These are phyloP conservation scores for Sphagnum magellanicum DNA, from an alignment of 228 moss, liverwort and hornwort species.

Conservation along the genomic window DNA sequence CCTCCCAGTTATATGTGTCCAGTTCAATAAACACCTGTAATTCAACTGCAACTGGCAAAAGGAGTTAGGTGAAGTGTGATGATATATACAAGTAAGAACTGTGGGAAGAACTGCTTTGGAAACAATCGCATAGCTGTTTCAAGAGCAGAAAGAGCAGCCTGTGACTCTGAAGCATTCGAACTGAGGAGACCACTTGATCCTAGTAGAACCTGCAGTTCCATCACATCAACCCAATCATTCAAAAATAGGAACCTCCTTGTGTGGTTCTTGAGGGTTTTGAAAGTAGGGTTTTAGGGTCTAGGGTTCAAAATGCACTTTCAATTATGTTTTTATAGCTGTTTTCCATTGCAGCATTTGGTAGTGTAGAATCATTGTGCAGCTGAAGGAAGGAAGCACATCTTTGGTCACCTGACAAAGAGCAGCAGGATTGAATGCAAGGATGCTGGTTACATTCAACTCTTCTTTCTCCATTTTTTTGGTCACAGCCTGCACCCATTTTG, in stretches of 20 bases:
- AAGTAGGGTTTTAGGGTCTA: too few relatives aligned
- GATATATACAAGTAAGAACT: slow-evolving; percentile 57
- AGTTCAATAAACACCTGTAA: too few relatives aligned
- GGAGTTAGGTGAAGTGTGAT: background rate
- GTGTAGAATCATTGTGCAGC: too few relatives aligned
- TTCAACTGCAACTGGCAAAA: too few relatives aligned
- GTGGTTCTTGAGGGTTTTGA: too few relatives aligned
- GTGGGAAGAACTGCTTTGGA: slow-evolving; percentile 73
- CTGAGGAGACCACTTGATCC: slow-evolving; percentile 76
- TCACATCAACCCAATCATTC: background rate
- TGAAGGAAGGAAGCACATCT: background rate
- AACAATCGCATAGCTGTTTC: slow-evolving; percentile 77
- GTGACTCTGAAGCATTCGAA: slow-evolving; percentile 49
- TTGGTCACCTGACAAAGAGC: slow-evolving; percentile 69
- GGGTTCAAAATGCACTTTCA: too few relatives aligned
- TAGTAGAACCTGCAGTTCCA: slow-evolving; percentile 55
- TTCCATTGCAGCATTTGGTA: too few relatives aligned
- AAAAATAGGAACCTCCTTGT: too few relatives aligned
- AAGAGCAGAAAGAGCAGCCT: slow-evolving; percentile 71
- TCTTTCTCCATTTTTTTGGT: slow-evolving; percentile 47
- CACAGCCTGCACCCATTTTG: slow-evolving; percentile 44
- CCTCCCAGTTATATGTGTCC: too few relatives aligned
- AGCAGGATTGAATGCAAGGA: slow-evolving; percentile 59
- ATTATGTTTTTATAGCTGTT: too few relatives aligned
- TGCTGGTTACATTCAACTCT: slow-evolving; percentile 31